A percentile compares a stretch with the other conserved stretches of the same genome.
These are phyloP conservation scores for Gymnopus androsaceus DNA, from an alignment of 1,284 basidiomycete species.

Conservation along the genomic window DNA sequence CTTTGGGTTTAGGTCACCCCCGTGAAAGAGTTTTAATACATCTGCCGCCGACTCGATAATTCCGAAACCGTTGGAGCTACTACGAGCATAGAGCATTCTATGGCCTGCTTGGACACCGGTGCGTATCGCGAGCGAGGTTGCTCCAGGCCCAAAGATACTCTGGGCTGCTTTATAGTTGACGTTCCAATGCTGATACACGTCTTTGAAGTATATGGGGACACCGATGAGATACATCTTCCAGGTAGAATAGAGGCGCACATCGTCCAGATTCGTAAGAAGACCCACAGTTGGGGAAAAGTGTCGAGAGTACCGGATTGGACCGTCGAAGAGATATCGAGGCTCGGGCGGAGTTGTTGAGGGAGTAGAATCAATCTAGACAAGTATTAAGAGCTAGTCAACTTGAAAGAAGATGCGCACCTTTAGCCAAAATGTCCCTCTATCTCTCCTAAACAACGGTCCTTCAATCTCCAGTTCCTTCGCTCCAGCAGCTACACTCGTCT, in stretches of 20 bases:
- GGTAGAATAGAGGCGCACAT: conserved; percentile 71
- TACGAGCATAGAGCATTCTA: conserved; percentile 71
- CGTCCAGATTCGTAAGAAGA: conserved; percentile 57
- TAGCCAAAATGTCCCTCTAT: conserved; percentile 66
- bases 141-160: conserved; percentile 62
- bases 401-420: conserved; percentile 44
- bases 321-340: conserved; percentile 65
- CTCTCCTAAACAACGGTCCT: conserved; percentile 47
- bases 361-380: conserved; percentile 36
- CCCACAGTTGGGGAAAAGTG: conserved; percentile 73
- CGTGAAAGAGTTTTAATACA: conserved; percentile 52
- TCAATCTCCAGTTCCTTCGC: conserved; percentile 64
- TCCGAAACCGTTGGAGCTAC: conserved; percentile 63
- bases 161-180: conserved; percentile 66
- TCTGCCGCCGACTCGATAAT: conserved; percentile 50
- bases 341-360: conserved; percentile 35
- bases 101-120: conserved; percentile 70
- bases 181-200: conserved; percentile 68
- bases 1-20: conserved; percentile 27
- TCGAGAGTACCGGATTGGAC: conserved; percentile 67
- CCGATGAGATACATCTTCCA: conserved; percentile 76
- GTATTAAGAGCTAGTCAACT: background rate
- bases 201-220: conserved; percentile 58
- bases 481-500: conserved; percentile 52
- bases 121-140: conserved; percentile 61